A percentile compares a stretch with the other conserved stretches of the same genome.
phyloP scores from a whole-genome alignment of 139 green algal genomes.

The Chlamydomonas incerta region DNA sequence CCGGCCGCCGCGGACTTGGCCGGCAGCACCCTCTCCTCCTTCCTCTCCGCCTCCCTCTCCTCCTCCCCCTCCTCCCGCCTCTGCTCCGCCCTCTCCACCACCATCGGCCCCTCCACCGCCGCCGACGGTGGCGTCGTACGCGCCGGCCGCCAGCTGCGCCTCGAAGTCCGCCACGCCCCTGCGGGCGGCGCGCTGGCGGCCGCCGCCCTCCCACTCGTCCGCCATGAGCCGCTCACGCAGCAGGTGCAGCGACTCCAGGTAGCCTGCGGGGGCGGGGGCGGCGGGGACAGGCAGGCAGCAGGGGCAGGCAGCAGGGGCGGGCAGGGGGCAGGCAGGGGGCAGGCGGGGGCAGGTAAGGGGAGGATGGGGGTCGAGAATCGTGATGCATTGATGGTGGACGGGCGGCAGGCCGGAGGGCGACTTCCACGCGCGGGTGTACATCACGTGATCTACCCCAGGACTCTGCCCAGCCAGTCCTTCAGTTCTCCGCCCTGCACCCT shows the following conservation, averaged over 20 bases:
- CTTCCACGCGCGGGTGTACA: too few species aligned
- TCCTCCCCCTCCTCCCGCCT: neutral
- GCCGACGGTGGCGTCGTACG: too few species aligned
- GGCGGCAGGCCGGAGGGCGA: too few species aligned
- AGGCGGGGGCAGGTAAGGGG: too few species aligned
- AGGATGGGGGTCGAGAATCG: too few species aligned
- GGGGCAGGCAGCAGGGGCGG: neutral
- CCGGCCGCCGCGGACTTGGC: too few species aligned
- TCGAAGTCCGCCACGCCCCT: conserved; percentile 35
- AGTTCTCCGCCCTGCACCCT: too few species aligned
- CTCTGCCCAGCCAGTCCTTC: too few species aligned
- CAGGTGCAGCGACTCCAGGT: conserved; percentile 39
- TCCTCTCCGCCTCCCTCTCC: neutral
- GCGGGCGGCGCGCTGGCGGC: conserved; percentile 29
- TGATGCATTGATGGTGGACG: too few species aligned
- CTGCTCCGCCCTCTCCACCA: neutral
- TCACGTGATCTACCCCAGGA: too few species aligned
- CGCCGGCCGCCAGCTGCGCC: neutral
- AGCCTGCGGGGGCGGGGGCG: neutral
- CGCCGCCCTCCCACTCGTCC: conserved; percentile 42
- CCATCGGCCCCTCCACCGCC: too few species aligned
- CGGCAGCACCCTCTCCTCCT: neutral
- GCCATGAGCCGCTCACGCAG: conserved; percentile 34
- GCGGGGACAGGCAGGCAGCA: neutral
- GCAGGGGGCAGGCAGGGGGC: too few species aligned